Evolutionary conservation across 148 eudicot species (phyloP), one percentile per base, ranked within the genome.

Genomic region (Cornus controversa): DNA sequence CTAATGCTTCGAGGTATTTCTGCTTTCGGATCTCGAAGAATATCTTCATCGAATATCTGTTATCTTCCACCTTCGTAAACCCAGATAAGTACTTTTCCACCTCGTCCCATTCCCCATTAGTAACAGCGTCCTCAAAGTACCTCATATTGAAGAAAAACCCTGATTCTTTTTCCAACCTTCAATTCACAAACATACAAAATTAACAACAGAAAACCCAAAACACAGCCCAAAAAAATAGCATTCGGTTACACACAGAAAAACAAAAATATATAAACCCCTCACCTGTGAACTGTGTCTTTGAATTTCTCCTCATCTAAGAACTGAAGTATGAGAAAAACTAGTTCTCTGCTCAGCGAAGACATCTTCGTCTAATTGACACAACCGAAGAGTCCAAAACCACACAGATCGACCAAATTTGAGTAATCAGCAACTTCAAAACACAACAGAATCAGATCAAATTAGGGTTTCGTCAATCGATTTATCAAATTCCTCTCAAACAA

Each of bases 11-110:
- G 13, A 91, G 86, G 76, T 87, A 91, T 75, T 86, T 91, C 81
- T 89, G 94, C 74, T 91, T 91, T 67, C 92, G 85, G 70, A 91
- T 81, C 86, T 91, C 92, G 22, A 91, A 91, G 81, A 85, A 91
- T 53, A 89, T 84, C 66, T 91, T 89, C 92, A 87, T 83, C 0
- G 94, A 91, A 79, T 91, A 86, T 5, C 94, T 85, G 68, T 91
- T 91, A 72, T 89, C 92, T 16, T 89, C 87, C 63, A 91, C 85
- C 77, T 87, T 89, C 3, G 89, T 89, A 80, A 91, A 91, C 53
- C 92, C 94, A 66, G 86, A 81, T 69, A 91, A 83, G 66, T 91
- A 91, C 72, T 86, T 87, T 75, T 91, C 94, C 28, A 91, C 92
- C 40, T 82, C 85, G 8, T 91, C 94, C 94, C 94, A 91, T 9